phyloP scores from a whole-genome alignment of 768 basidiomycete genomes.

The Suillus fuscotomentosus region DNA sequence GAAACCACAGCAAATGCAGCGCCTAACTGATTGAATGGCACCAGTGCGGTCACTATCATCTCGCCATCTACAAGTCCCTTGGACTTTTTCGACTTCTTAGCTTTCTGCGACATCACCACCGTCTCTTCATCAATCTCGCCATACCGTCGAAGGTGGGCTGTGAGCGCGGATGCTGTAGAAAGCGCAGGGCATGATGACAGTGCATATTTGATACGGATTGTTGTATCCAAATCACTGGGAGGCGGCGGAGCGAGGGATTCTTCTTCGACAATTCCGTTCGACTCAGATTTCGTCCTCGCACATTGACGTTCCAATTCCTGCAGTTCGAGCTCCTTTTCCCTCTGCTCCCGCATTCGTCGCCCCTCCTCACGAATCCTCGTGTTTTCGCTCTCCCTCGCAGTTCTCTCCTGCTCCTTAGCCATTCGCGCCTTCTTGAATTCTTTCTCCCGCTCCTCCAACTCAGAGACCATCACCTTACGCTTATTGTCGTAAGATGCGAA shows the following conservation, averaged over 20 bases:
- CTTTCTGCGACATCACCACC: slow-evolving; percentile 67
- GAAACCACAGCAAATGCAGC: slow-evolving; percentile 77
- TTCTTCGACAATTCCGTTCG: slow-evolving; percentile 29
- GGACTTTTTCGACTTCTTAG: slow-evolving; percentile 40
- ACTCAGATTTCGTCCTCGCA: slow-evolving; percentile 23
- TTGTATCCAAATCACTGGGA: slow-evolving; percentile 70
- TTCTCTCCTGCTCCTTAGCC: slow-evolving; percentile 61
- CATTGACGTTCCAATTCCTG: slow-evolving; percentile 35
- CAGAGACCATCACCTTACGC: slow-evolving; percentile 70
- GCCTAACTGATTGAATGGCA: slow-evolving; percentile 74
- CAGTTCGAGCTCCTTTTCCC: slow-evolving; percentile 47
- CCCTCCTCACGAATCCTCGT: slow-evolving; percentile 79
- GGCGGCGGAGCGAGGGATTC: slow-evolving; percentile 55
- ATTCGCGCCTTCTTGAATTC: slow-evolving; percentile 70
- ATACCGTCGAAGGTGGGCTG: slow-evolving; percentile 52
- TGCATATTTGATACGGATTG: slow-evolving; percentile 68
- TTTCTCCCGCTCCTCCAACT: slow-evolving; percentile 76
- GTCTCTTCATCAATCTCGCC: slow-evolving; percentile 62
- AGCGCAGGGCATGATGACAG: slow-evolving; percentile 48
- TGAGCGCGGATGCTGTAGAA: slow-evolving; percentile 17
- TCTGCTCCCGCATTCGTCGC: slow-evolving; percentile 62
- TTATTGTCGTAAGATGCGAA: slow-evolving; percentile 70
- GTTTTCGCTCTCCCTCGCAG: slow-evolving; percentile 54
- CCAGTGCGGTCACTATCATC: slow-evolving; percentile 67
- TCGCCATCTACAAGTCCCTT: slow-evolving; percentile 35